Percentiles rank a stretch among this genome's conserved stretches.
Evolutionary conservation across 2,329 filamentous ascomycete genomes (phyloP).

Genomic region (Penicillium crustosum): DNA sequence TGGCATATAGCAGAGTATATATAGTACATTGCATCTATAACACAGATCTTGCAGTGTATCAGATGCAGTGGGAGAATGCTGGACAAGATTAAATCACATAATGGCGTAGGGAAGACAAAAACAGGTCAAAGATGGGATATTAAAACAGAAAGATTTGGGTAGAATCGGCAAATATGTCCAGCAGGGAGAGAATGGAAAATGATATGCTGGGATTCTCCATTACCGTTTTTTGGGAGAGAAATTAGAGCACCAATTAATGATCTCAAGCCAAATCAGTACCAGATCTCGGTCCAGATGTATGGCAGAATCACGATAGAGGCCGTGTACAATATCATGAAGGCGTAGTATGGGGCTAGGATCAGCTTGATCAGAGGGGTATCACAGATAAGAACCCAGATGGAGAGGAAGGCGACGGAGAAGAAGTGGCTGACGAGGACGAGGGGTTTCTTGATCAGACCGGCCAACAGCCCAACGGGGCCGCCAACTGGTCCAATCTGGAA

Average conservation of each 20-base stretch:
- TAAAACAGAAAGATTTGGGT: conserved; percentile 10
- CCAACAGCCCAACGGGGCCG: conserved; percentile 78
- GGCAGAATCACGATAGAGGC: conserved; percentile 81
- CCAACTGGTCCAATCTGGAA: conserved; percentile 74
- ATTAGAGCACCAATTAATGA: neutral
- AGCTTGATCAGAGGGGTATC: conserved; percentile 55
- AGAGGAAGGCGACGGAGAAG: conserved; percentile 86
- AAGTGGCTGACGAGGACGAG: conserved; percentile 85
- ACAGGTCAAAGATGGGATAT: conserved; percentile 3
- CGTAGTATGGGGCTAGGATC: conserved; percentile 65
- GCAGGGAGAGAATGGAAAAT: conserved; percentile 5
- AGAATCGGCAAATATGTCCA: conserved; percentile 2
- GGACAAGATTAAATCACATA: conserved; percentile 7
- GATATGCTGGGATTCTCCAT: neutral
- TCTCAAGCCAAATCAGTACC: conserved; percentile 29
- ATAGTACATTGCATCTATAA: conserved; percentile 5
- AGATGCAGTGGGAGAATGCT: neutral
- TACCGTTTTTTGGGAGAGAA: neutral
- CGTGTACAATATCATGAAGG: conserved; percentile 71
- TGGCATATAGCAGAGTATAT: conserved; percentile 13
- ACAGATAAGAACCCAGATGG: conserved; percentile 69
- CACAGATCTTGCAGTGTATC: neutral
- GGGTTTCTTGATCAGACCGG: conserved; percentile 75
- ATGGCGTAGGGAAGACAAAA: conserved; percentile 3
- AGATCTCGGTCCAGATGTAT: conserved; percentile 70